Evolutionary conservation across 352 stramenopile species (phyloP), one percentile per base, ranked within the genome.

Genomic region (Globisporangium cylindrosporum): DNA sequence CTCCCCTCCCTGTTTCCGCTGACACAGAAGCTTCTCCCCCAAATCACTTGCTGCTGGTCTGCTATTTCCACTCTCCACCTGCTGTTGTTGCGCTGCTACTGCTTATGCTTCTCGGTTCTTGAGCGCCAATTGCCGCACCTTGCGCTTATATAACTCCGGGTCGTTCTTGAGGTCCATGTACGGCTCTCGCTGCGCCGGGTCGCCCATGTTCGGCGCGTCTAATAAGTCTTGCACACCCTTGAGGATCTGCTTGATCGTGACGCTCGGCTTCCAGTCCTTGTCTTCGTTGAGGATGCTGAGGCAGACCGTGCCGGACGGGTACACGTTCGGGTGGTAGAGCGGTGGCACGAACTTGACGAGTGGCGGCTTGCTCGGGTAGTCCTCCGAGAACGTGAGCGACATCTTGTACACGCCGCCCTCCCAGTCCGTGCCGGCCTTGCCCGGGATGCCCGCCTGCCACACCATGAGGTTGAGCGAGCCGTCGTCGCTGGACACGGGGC

Each of bases 201-300:
- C 89, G 65, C 76, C 84, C 84, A 95, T 95, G 71, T 97, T 97
- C 29, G 89, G 89, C 62, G 88, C 84, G 73, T 95, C 86, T 59
- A 97, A 72, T 64, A 97, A 74, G 73, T 97, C 89, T 65, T 98
- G 93, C 71, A 99, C 98, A 60, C 97, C 97, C 75, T 99, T 93
- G 65, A 99, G 84, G 73, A 99, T 98, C 83, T 99, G 97, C 72
- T 98, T 97, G 78, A 98, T 95, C n/a, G 93, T 98, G 62, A 98
- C 93, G 25, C 95, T 97, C 27, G 97, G 97, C 75, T 98, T 97
- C 98, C 98, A 99, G 74, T 97, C 97, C 76, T 99, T 97, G 83
- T 99, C 98, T 83, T 99, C 98, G 75, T 99, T 99, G 46, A 99
- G 70, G 72, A 99, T 99, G 71, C 89, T 98, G 27, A 99, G 79